Percentiles rank a stretch among this genome's conserved stretches.
phyloP scores from a whole-genome alignment of 805 yeast genomes.

The Ascoidea asiatica region DNA sequence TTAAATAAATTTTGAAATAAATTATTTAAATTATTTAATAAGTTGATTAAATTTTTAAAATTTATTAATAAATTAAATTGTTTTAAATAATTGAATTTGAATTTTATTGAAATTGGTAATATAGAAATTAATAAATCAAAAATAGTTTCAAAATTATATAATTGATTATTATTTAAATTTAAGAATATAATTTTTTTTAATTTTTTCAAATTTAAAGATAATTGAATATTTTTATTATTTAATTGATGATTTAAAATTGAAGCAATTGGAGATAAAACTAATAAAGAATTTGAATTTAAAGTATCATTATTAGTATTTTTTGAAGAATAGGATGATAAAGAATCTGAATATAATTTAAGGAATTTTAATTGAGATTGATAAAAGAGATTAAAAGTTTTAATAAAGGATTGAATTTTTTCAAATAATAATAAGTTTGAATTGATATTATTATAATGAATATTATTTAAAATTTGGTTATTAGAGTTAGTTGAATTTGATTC shows the following conservation, averaged over 20 bases:
- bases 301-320: conserved; percentile 13
- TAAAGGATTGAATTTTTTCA: background rate
- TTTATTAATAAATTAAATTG: conserved; percentile 22
- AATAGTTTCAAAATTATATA: background rate
- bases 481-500: background rate
- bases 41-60: conserved; percentile 15
- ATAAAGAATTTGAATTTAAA: conserved; percentile 17
- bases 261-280: conserved; percentile 46
- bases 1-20: conserved; percentile 25
- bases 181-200: background rate
- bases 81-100: conserved; percentile 26
- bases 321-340: conserved; percentile 17
- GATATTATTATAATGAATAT: background rate
- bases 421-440: no score
- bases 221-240: conserved; percentile 20
- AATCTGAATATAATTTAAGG: background rate
- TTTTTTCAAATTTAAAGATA: background rate
- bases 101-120: conserved; percentile 33
- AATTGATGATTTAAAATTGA: conserved; percentile 44
- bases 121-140: conserved; percentile 35
- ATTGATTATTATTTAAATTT: conserved; percentile 13
- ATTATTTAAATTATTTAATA: conserved; percentile 22
- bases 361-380: no score
- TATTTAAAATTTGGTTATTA: background rate
- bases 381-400: no score